A percentile compares a stretch with the other conserved stretches of the same genome.
Evolutionary conservation across 1,284 basidiomycete species (phyloP).

Genomic region (Ceratobasidium sp.): DNA sequence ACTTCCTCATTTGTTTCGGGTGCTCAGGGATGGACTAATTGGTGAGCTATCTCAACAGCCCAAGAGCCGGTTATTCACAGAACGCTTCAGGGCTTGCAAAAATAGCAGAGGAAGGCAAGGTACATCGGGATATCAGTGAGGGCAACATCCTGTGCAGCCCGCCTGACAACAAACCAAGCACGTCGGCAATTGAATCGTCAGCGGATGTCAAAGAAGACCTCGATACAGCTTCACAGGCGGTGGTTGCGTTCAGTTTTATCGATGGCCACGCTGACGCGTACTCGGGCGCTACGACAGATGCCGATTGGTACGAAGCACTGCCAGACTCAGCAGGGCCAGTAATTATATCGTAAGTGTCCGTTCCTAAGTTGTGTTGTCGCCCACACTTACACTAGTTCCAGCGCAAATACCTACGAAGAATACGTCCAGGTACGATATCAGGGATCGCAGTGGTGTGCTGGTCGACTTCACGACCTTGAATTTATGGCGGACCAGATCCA

Average conservation of each 20-base stretch:
- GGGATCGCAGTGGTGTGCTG: background rate
- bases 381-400: background rate
- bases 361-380: background rate
- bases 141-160: slow-evolving; percentile 40
- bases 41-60: too few relatives aligned
- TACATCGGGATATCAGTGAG: slow-evolving; percentile 46
- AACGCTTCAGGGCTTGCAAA: slow-evolving; percentile 2
- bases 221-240: background rate
- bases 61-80: background rate
- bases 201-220: background rate
- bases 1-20: background rate
- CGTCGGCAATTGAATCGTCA: slow-evolving; percentile 8
- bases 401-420: background rate
- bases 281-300: slow-evolving; percentile 4
- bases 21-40: slow-evolving; percentile 11
- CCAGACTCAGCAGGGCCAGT: slow-evolving; percentile 2
- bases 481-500: slow-evolving; percentile 22
- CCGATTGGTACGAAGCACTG: too few relatives aligned
- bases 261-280: slow-evolving; percentile 26
- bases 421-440: slow-evolving; percentile 21
- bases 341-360: background rate
- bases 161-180: background rate
- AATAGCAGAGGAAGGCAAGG: slow-evolving; percentile 9
- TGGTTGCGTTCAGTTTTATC: too few relatives aligned
- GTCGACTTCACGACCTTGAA: slow-evolving; percentile 23